These are phyloP conservation scores for Corynascus novoguineensis DNA, from an alignment of 495 filamentous ascomycete species.

Conservation along the genomic window DNA sequence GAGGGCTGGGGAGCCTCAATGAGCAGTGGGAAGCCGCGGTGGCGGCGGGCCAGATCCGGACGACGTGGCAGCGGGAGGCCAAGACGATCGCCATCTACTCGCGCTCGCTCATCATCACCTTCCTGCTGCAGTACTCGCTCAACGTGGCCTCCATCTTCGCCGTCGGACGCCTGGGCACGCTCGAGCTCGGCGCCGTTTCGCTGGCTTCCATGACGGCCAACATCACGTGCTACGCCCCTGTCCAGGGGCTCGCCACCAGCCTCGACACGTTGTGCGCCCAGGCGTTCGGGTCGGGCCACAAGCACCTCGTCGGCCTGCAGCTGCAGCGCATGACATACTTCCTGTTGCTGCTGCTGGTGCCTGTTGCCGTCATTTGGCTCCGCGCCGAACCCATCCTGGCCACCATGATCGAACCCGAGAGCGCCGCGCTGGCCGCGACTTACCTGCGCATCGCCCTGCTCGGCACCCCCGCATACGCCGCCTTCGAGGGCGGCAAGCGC, in stretches of 20 bases:
- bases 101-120: conserved; percentile 59
- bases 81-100: conserved; percentile 58
- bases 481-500: conserved; percentile 65
- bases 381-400: conserved; percentile 54
- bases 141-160: conserved; percentile 67
- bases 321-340: conserved; percentile 67
- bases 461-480: conserved; percentile 63
- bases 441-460: conserved; percentile 61
- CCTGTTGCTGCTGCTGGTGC: conserved; percentile 55
- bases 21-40: conserved; percentile 80
- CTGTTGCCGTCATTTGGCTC: conserved; percentile 57
- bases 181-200: conserved; percentile 58
- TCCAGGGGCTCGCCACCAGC: conserved; percentile 65
- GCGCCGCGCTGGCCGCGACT: conserved; percentile 58
- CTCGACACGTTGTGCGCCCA: conserved; percentile 72
- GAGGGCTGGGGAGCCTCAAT: conserved; percentile 28
- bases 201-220: conserved; percentile 69
- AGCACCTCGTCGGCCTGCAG: conserved; percentile 64
- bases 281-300: conserved; percentile 67
- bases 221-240: conserved; percentile 67
- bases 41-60: conserved; percentile 65
- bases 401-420: conserved; percentile 52
- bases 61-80: conserved; percentile 79
- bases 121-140: conserved; percentile 67
- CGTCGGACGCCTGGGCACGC: conserved; percentile 57